These are phyloP conservation scores for Dioszegia crocea DNA, from an alignment of 768 basidiomycete species.

Conservation along the genomic window DNA sequence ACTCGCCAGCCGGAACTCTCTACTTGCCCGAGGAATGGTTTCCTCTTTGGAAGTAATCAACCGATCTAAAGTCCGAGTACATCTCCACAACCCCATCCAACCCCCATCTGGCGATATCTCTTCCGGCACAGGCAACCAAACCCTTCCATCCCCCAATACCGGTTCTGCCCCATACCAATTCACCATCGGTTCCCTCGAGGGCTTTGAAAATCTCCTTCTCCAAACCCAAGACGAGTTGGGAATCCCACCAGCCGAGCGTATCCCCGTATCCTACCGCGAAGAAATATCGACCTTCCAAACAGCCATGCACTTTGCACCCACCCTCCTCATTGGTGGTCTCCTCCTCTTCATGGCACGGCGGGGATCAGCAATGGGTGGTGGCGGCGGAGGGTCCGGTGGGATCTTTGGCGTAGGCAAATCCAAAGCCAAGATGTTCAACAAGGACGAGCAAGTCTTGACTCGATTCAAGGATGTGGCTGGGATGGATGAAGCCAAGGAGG, in stretches of 20 bases:
- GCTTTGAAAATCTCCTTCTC: conserved; percentile 90
- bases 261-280: conserved; percentile 95
- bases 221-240: conserved; percentile 87
- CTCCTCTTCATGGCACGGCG: conserved; percentile 80
- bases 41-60: conserved; percentile 91
- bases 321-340: conserved; percentile 81
- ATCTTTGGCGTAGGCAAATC: conserved; percentile 98
- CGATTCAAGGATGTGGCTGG: conserved; percentile 97
- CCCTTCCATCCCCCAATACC: conserved; percentile 43
- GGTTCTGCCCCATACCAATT: conserved; percentile 64
- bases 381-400: conserved; percentile 65
- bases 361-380: conserved; percentile 57
- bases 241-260: conserved; percentile 85
- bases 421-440: conserved; percentile 89
- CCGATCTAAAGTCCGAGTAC: conserved; percentile 80
- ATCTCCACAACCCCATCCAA: conserved; percentile 69
- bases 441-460: conserved; percentile 87
- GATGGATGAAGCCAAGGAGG: conserved; percentile 99
- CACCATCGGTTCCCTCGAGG: conserved; percentile 95
- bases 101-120: conserved; percentile 43
- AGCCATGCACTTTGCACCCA: conserved; percentile 88
- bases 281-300: conserved; percentile 81
- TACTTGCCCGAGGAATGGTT: conserved; percentile 93
- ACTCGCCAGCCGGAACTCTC: conserved; percentile 65
- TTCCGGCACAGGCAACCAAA: conserved; percentile 14